Conservation (phyloP, 768 basidiomycete genomes). For the Podaxis rugospora region DNA sequence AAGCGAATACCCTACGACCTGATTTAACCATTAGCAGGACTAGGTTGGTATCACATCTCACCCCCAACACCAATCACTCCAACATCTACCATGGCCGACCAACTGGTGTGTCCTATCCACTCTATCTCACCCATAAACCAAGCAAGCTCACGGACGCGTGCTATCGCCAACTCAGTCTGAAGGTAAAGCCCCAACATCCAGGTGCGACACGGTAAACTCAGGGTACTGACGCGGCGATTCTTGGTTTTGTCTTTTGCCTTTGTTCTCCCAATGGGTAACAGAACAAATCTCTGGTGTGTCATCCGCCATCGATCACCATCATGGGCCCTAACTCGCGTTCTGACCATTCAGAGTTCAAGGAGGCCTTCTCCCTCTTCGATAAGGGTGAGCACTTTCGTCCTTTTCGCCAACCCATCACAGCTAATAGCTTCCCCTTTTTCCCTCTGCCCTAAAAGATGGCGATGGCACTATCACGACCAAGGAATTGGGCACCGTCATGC, state of each 20-base stretch:
- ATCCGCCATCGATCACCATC: not conserved
- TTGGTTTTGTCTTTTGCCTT: not conserved
- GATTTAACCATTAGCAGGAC: constrained; percentile 2
- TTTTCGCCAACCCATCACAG: constrained; percentile 3
- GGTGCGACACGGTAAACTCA: not conserved
- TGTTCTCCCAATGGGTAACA: constrained; percentile 24
- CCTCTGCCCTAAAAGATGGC: constrained; percentile 27
- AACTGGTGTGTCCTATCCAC: constrained; percentile 38
- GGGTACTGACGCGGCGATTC: not conserved
- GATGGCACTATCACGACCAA: constrained; percentile 43
- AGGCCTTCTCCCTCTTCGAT: constrained; percentile 97
- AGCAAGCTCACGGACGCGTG: constrained; percentile 9
- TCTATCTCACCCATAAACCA: constrained; percentile 5
- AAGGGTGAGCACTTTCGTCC: constrained; percentile 58
- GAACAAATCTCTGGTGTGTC: constrained; percentile 87
- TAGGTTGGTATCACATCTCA: not conserved
- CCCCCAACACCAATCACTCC: constrained; percentile 4
- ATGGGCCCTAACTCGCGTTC: constrained; percentile 5
- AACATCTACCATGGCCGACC: constrained; percentile 45
- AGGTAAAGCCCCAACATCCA: constrained; percentile 34
- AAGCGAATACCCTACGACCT: not conserved
- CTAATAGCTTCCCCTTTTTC: not conserved
- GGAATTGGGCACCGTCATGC: constrained; percentile 45
- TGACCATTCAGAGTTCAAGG: constrained; percentile 79
- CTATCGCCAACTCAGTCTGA: constrained; percentile 39